Evolutionary conservation across 2,329 filamentous ascomycete genomes (phyloP).

Genomic region (Blastomyces silverae): DNA sequence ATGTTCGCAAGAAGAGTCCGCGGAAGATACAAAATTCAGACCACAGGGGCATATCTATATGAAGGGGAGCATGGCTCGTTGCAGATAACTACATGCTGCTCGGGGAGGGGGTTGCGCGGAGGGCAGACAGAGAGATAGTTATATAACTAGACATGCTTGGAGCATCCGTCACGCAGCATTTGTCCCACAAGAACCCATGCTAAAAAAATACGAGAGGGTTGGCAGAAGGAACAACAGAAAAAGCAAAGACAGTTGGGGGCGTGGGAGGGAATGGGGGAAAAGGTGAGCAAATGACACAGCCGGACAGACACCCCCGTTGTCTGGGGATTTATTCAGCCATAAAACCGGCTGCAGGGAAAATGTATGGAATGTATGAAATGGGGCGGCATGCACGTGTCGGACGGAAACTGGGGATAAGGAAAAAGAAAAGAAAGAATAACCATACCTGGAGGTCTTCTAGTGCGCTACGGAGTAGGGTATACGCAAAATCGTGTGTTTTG

Average conservation of each 20-base stretch:
- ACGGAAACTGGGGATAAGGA: neutral
- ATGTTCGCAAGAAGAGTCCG: neutral
- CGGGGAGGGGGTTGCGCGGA: neutral
- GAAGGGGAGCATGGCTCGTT: neutral
- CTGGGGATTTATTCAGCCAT: neutral
- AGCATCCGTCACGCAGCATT: neutral
- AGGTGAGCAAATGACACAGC: neutral
- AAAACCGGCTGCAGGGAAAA: neutral
- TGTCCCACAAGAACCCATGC: neutral
- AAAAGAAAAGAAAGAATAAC: neutral
- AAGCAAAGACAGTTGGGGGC: constrained; percentile 4
- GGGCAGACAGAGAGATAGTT: neutral
- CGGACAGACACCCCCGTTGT: neutral
- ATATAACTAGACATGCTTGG: no score
- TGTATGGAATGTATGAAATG: neutral
- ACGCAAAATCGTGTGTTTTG: no score
- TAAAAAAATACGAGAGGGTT: constrained; percentile 4
- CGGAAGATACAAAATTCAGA: neutral
- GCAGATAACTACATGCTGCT: neutral
- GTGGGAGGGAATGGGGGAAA: neutral
- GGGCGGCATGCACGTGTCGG: neutral
- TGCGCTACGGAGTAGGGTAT: neutral
- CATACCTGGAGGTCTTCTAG: neutral
- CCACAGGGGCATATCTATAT: neutral
- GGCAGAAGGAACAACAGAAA: neutral